Percentiles rank a stretch among this genome's conserved stretches.
Conservation (phyloP, 306 rosid genomes). For the Prunus mira region DNA sequence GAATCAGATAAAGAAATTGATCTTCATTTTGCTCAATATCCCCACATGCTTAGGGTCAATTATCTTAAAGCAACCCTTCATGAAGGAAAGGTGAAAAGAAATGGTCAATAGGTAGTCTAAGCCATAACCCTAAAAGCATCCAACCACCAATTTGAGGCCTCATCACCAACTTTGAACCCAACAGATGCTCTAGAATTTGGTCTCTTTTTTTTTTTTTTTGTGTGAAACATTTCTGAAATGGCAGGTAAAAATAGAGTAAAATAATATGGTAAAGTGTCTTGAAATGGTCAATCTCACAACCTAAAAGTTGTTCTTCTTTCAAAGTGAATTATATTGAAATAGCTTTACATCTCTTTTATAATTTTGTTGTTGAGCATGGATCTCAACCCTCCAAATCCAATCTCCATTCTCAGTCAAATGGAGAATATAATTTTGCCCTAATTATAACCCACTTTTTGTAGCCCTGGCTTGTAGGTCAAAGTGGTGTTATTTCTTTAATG, state of each 20-base stretch:
- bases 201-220: background rate
- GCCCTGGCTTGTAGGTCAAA: background rate
- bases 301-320: background rate
- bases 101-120: background rate
- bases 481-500: slow-evolving; percentile 4
- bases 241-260: background rate
- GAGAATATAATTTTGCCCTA: background rate
- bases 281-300: background rate
- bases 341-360: background rate
- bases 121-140: background rate
- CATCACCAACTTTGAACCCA: background rate
- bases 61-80: background rate
- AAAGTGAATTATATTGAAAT: background rate
- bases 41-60: background rate
- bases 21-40: background rate
- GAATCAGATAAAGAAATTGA: too few relatives aligned
- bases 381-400: background rate
- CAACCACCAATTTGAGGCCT: background rate
- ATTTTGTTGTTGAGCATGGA: background rate
- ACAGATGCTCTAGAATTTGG: background rate
- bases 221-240: background rate
- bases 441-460: background rate
- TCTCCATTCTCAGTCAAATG: background rate
- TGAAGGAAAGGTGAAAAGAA: background rate
- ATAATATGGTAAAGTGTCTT: background rate